phyloP scores from a whole-genome alignment of 2,329 filamentous ascomycete species.

The Cryphonectria radicalis region DNA sequence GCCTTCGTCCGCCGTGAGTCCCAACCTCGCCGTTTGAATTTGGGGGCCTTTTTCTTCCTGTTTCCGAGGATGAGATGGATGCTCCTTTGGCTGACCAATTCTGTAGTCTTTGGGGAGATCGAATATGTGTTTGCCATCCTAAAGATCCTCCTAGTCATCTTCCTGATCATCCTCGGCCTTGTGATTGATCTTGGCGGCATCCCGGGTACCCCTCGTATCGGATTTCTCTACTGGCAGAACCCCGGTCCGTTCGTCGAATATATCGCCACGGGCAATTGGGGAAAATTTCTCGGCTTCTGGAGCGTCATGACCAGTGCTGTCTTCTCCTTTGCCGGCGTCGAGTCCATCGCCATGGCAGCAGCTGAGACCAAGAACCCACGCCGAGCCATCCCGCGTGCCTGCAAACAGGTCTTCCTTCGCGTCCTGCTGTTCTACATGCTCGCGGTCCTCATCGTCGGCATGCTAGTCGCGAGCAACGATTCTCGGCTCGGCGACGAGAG shows the following conservation, averaged over 20 bases:
- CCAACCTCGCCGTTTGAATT: no score
- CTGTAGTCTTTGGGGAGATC: conserved; percentile 60
- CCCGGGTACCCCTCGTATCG: conserved; percentile 60
- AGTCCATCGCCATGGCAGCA: conserved; percentile 59
- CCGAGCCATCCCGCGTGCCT: conserved; percentile 49
- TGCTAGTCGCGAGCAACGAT: conserved; percentile 62
- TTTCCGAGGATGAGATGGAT: not conserved
- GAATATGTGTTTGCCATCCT: conserved; percentile 57
- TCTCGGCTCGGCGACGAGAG: conserved; percentile 49
- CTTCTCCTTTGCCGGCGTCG: conserved; percentile 53
- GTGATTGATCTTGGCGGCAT: conserved; percentile 67
- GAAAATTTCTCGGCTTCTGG: conserved; percentile 67
- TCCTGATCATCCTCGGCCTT: conserved; percentile 64
- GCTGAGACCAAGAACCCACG: conserved; percentile 59
- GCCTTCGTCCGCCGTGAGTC: conserved; percentile 51
- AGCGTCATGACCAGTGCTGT: conserved; percentile 50
- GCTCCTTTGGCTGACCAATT: not conserved
- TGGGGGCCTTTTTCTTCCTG: no score
- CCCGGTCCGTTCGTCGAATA: conserved; percentile 70
- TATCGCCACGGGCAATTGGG: conserved; percentile 60
- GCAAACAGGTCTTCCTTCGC: conserved; percentile 62
- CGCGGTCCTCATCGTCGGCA: conserved; percentile 60
- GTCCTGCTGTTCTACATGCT: conserved; percentile 49
- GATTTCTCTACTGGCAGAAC: conserved; percentile 71
- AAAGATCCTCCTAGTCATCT: conserved; percentile 65